These are phyloP conservation scores for Microsporum ferrugineum DNA, from an alignment of 2,329 filamentous ascomycete species.

Conservation along the genomic window DNA sequence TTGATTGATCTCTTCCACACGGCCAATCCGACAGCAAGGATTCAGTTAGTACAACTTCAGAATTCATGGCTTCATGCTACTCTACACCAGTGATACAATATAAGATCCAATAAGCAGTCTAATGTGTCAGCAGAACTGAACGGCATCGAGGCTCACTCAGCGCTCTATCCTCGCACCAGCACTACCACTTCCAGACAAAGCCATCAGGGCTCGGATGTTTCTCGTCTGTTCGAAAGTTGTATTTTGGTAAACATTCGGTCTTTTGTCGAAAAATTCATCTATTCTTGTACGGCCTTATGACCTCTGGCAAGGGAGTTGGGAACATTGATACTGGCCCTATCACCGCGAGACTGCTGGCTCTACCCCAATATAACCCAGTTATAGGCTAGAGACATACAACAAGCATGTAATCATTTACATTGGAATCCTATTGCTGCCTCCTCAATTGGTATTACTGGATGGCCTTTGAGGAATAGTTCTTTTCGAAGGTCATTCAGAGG, in stretches of 20 bases:
- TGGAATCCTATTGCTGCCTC: conserved; percentile 2
- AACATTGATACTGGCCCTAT: conserved; percentile 2
- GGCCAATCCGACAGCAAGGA: too few species aligned
- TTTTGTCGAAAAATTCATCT: conserved; percentile 6
- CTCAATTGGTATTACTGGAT: neutral
- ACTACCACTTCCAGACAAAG: too few species aligned
- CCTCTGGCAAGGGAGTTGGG: conserved; percentile 6
- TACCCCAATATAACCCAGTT: neutral
- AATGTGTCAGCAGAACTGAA: too few species aligned
- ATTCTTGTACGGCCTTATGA: conserved; percentile 4
- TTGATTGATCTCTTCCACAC: too few species aligned
- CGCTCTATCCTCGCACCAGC: too few species aligned
- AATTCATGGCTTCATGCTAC: too few species aligned
- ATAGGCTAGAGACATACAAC: conserved; percentile 1
- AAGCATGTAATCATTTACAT: conserved; percentile 3
- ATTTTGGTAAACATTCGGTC: neutral
- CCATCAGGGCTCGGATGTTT: too few species aligned
- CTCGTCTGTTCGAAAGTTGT: too few species aligned
- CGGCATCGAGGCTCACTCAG: too few species aligned
- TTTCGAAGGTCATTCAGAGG: neutral
- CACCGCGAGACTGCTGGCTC: neutral
- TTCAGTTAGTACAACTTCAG: too few species aligned
- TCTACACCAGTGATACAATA: too few species aligned
- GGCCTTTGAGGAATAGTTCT: neutral
- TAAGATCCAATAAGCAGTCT: too few species aligned